Percentiles rank a stretch among this genome's conserved stretches.
Evolutionary conservation across 768 basidiomycete genomes (phyloP).

Genomic region (Russula emetica): DNA sequence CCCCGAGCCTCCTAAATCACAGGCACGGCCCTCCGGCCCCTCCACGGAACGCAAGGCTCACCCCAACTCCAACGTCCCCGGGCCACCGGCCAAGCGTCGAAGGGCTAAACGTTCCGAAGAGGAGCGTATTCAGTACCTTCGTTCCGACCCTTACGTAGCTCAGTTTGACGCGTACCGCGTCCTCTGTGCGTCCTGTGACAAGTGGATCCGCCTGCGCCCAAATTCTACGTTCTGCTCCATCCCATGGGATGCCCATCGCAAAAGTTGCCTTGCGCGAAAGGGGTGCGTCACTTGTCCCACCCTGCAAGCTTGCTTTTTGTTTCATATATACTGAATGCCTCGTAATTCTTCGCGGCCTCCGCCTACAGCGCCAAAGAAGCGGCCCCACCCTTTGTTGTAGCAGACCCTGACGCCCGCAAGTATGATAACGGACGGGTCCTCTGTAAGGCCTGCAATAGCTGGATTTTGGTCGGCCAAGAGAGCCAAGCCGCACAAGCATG

Average conservation of each 20-base stretch:
- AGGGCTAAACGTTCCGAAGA: constrained; percentile 75
- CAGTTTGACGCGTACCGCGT: constrained; percentile 78
- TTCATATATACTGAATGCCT: constrained; percentile 30
- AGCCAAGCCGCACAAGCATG: constrained; percentile 67
- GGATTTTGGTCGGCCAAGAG: constrained; percentile 58
- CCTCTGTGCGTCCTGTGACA: constrained; percentile 74
- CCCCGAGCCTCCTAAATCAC: neutral
- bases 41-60: constrained; percentile 1
- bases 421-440: constrained; percentile 69
- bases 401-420: constrained; percentile 66
- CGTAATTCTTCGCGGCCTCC: neutral
- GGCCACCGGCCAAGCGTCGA: constrained; percentile 48
- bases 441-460: constrained; percentile 63
- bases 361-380: constrained; percentile 52
- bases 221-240: constrained; percentile 88
- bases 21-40: neutral
- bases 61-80: neutral
- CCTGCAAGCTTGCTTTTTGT: neutral
- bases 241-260: constrained; percentile 82
- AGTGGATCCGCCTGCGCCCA: constrained; percentile 81
- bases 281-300: constrained; percentile 43
- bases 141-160: constrained; percentile 71
- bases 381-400: constrained; percentile 49
- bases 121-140: constrained; percentile 65
- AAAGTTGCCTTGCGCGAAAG: constrained; percentile 77